These are phyloP conservation scores for Termitomyces titanicus DNA, from an alignment of 768 basidiomycete genomes.

Conservation along the genomic window DNA sequence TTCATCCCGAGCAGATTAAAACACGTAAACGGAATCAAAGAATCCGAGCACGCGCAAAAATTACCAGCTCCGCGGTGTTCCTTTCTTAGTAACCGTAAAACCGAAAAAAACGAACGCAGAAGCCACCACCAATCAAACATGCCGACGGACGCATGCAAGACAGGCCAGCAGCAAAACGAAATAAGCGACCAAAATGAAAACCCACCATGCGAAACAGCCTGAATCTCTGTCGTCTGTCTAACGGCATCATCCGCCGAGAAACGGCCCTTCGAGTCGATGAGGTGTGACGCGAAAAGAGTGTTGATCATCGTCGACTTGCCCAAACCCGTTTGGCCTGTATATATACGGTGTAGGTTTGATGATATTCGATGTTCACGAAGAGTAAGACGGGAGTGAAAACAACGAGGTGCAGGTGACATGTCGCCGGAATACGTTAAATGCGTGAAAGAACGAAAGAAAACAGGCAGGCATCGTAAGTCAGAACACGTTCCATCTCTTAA, in stretches of 20 bases:
- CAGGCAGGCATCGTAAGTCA: not conserved
- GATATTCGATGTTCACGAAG: no score
- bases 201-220: conserved; percentile 90
- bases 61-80: not conserved
- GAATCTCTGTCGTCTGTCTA: conserved; percentile 95
- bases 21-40: conserved; percentile 4
- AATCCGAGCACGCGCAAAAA: no score
- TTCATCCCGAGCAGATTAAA: not conserved
- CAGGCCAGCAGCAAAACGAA: not conserved
- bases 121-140: not conserved
- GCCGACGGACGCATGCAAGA: not conserved
- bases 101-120: not conserved
- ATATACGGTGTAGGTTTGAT: not conserved
- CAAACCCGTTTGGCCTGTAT: conserved; percentile 88
- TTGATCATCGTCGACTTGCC: conserved; percentile 99
- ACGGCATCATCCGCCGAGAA: conserved; percentile 84
- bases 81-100: not conserved
- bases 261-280: conserved; percentile 97
- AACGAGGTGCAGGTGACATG: not conserved
- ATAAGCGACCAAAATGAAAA: conserved; percentile 8
- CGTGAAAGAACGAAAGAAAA: not conserved
- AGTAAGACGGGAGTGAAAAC: not conserved
- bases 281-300: conserved; percentile 98
- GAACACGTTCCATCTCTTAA: not conserved
- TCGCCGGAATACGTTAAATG: not conserved